A percentile compares a stretch with the other conserved stretches of the same genome.
phyloP scores from a whole-genome alignment of 176 grass and related monocot species.

The Musa acuminata region DNA sequence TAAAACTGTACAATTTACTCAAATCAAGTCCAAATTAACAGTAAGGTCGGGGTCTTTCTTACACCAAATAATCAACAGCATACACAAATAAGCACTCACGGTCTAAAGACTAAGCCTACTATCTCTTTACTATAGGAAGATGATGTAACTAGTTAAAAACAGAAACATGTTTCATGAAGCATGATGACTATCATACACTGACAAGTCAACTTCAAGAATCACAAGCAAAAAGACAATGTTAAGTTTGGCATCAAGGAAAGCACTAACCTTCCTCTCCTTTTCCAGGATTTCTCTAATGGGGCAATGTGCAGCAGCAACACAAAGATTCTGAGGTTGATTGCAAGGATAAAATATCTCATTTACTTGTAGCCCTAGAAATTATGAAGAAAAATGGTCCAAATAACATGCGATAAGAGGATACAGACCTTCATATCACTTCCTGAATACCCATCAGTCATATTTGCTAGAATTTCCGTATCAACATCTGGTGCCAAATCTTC shows the following conservation, averaged over 20 bases:
- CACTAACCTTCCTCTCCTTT: constrained; percentile 72
- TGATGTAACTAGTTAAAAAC: no score
- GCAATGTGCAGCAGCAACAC: constrained; percentile 80
- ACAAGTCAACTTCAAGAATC: not conserved
- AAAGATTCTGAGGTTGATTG: constrained; percentile 51
- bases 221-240: not conserved
- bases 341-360: not conserved
- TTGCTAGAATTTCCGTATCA: constrained; percentile 65
- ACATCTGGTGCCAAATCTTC: constrained; percentile 71
- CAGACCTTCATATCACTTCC: constrained; percentile 95
- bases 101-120: no score
- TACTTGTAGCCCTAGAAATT: not conserved
- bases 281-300: constrained; percentile 94
- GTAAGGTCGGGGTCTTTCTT: no score
- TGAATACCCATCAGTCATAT: constrained; percentile 87
- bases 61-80: no score
- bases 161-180: no score
- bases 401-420: constrained; percentile 9
- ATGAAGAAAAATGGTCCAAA: no score
- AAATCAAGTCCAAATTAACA: no score
- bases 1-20: no score
- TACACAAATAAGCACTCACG: no score
- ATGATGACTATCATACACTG: no score
- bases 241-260: not conserved
- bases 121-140: no score